phyloP scores from a whole-genome alignment of 2,329 filamentous ascomycete species.

The Exophiala oligosperma region DNA sequence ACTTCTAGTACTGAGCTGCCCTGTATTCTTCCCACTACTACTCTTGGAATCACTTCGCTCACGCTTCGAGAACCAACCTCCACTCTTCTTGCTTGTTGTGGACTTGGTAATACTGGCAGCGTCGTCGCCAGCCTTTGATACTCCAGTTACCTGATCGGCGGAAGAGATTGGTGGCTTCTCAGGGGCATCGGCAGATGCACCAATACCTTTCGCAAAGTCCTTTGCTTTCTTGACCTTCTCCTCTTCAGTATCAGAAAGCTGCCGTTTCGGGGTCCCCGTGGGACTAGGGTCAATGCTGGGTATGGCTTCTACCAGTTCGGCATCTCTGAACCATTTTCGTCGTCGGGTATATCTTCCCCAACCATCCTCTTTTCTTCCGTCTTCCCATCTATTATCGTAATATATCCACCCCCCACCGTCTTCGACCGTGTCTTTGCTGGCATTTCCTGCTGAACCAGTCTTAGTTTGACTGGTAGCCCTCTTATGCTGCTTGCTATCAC shows the following conservation, averaged over 20 bases:
- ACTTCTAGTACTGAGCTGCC: conserved; percentile 18
- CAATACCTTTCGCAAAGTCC: conserved; percentile 21
- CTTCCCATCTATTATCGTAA: conserved; percentile 98
- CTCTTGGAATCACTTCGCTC: conserved; percentile 26
- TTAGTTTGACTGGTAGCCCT: conserved; percentile 38
- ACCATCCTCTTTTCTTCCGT: conserved; percentile 82
- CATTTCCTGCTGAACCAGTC: conserved; percentile 25
- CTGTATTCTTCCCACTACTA: conserved; percentile 26
- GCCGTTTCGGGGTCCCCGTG: conserved; percentile 38
- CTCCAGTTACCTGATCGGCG: neutral
- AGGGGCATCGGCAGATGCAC: neutral
- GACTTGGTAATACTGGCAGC: conserved; percentile 10
- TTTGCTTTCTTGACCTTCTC: conserved; percentile 22
- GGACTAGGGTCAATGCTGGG: conserved; percentile 47
- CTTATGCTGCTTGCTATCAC: conserved; percentile 36
- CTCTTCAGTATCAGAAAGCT: conserved; percentile 21
- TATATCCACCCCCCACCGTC: conserved; percentile 88
- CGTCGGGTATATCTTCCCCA: conserved; percentile 94
- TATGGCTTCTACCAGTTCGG: conserved; percentile 80
- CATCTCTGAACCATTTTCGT: conserved; percentile 94
- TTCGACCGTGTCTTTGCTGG: conserved; percentile 42
- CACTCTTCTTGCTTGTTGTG: conserved; percentile 11
- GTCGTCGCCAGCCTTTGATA: conserved; percentile 17
- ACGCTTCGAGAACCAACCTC: conserved; percentile 25
- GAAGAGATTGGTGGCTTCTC: neutral